A percentile compares a stretch with the other conserved stretches of the same genome.
phyloP scores from a whole-genome alignment of 495 filamentous ascomycete species.

The Penicillium bialowiezense region DNA sequence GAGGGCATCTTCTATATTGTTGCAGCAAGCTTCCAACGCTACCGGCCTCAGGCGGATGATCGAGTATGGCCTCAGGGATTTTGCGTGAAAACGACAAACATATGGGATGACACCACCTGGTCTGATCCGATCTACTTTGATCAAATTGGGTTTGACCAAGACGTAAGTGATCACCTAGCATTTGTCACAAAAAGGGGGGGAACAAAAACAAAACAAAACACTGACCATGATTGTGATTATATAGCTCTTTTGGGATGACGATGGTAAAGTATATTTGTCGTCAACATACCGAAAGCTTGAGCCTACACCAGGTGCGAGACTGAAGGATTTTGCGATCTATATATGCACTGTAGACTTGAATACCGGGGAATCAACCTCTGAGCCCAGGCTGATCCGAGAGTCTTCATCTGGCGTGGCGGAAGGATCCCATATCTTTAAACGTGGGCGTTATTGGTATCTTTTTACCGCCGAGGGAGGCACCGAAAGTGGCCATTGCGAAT shows the following conservation, averaged over 20 bases:
- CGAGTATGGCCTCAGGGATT: slow-evolving; percentile 47
- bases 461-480: slow-evolving; percentile 68
- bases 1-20: slow-evolving; percentile 38
- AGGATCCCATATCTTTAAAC: slow-evolving; percentile 64
- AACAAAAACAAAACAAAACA: too few relatives aligned
- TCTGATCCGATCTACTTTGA: slow-evolving; percentile 50
- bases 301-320: slow-evolving; percentile 19
- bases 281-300: slow-evolving; percentile 33
- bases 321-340: slow-evolving; percentile 42
- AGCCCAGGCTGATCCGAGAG: slow-evolving; percentile 49
- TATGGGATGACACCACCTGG: slow-evolving; percentile 47
- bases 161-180: slow-evolving; percentile 25
- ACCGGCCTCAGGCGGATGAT: slow-evolving; percentile 41
- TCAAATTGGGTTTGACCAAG: slow-evolving; percentile 45
- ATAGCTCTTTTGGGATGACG: slow-evolving; percentile 42
- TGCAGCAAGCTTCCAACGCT: slow-evolving; percentile 40
- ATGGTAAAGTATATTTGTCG: slow-evolving; percentile 38
- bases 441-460: slow-evolving; percentile 65
- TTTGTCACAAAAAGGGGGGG: too few relatives aligned
- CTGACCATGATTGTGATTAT: neutral
- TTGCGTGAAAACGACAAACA: slow-evolving; percentile 45
- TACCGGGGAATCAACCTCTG: slow-evolving; percentile 32
- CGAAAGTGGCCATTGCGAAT: slow-evolving; percentile 51
- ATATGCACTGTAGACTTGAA: slow-evolving; percentile 37
- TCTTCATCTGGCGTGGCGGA: slow-evolving; percentile 55